Base-by-base conservation (phyloP, 75 land plant species). In the Isoetes taiwanensis region DNA sequence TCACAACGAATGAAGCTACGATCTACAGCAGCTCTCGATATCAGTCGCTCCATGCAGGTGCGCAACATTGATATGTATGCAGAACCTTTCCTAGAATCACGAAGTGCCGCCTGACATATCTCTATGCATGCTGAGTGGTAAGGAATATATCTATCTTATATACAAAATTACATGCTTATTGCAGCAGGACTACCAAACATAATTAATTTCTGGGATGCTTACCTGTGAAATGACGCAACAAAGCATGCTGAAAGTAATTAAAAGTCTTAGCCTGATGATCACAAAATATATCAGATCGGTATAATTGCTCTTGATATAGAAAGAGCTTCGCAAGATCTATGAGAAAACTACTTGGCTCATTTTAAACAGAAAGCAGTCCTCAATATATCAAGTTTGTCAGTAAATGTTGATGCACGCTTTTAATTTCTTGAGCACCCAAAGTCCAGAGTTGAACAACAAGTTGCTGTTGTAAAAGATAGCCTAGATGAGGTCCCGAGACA, bases 221-320 rank as follows among this genome's bases (percentile, higher is more conserved):
- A 87, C 94, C 94, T 87, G 94, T 21, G 94, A 88, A 31, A 88
- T 83, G n/a, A 88, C 83, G 64, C 19, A 87, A 61, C 21, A 87
- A 63, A 35, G 78, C 69, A 48, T 84, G 78, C 68, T 64, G 79
- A 72, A 87, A 87, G 55, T 75, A 37, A 43, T 87, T 78, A 37
- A 83, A 64, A 39, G 88, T 84, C 63, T 78, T 83, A 41, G 84
- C 78, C 90, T 85, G 86, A n/a, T n/a, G 11, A 54, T 48, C 27
- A 48, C 27, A 58, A 61, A 11, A 62, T 20, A 28, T 27, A 54
- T n/a, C 17, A 24, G 28, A 35, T 29, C 17, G n/a, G 20, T 30
- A 32, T 28, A 27, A 58, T n/a, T n/a, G n/a, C n/a, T n/a, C n/a
- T n/a, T n/a, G n/a, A n/a, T n/a, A n/a, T n/a, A n/a, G n/a, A n/a